These are phyloP conservation scores for Plasmodium inui DNA, from an alignment of 169 alveolate species.

Conservation along the genomic window DNA sequence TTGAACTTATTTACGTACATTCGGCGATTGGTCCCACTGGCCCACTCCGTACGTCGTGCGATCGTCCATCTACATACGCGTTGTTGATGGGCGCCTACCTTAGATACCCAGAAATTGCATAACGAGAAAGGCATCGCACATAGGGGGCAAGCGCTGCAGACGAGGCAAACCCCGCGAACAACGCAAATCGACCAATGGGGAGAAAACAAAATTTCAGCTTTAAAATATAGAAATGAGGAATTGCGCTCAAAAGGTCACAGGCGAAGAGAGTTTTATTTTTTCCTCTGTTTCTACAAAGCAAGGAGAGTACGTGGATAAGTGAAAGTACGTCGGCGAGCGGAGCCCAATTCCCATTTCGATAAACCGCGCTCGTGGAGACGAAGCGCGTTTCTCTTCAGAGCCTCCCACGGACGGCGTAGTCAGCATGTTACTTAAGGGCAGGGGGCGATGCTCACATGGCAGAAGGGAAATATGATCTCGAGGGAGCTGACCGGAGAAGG, in stretches of 20 bases:
- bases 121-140: not conserved
- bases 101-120: not conserved
- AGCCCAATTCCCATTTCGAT: not conserved
- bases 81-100: not conserved
- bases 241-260: not conserved
- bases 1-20: not conserved
- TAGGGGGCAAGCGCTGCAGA: not conserved
- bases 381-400: not conserved
- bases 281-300: not conserved
- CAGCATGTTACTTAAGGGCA: not conserved
- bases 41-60: not conserved
- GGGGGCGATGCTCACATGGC: constrained; percentile 4
- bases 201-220: not conserved
- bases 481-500: not conserved
- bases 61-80: not conserved
- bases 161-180: not conserved
- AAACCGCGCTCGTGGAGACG: not conserved
- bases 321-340: not conserved
- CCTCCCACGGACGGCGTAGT: not conserved
- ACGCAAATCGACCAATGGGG: not conserved
- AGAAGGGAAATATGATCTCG: constrained; percentile 15
- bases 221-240: not conserved
- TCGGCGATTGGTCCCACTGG: not conserved
- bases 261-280: not conserved
- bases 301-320: not conserved